Base-by-base conservation (phyloP, 495 filamentous ascomycete genomes). In the Talaromyces stipitatus region DNA sequence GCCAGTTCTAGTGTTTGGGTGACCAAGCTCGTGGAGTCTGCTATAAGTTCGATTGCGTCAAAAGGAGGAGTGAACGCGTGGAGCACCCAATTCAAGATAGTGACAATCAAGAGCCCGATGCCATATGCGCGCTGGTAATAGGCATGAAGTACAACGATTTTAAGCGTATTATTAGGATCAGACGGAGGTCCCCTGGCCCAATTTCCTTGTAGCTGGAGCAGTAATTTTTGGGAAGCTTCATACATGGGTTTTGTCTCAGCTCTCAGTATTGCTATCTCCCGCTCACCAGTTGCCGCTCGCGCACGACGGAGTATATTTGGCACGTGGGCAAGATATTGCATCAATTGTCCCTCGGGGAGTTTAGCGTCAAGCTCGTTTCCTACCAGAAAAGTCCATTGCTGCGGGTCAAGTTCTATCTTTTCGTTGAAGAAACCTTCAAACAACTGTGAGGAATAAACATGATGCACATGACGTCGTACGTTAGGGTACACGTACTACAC, bases 391-490 rank as follows among this genome's bases (percentile, higher is more conserved):
- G 64, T 61, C 73, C 73, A 78, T 54, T 78, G 72, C 24, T 68
- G 29, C 3, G 56, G 4, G 47, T 66, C 8, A 74, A 64, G 4
- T 66, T 51, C 45, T n/a, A 78, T 75, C 36, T 62, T 60, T 1
- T 67, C 60, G 29, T 72, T 73, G 52, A 69, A 71, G 12, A 78
- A 52, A 0, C 70, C 71, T 54, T 78, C 73, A 36, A 78, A 71
- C 4, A 76, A 60, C 74, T 75, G 24, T 9, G 20, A 43, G 8
- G 14, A 18, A 12, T 64, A n/a, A 64, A 51, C 18, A 51, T 3
- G 11, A 10, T 12, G n/a, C 12, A 45, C 22, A 20, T n/a, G 20
- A 38, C 1, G 8, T 14, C 14, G 14, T 9, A 27, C n/a, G 0
- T 54, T 11, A 27, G 16, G 28, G 27, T n/a, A 10, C 23, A 23